Evolutionary conservation across 257 asterid species (phyloP).

Genomic region (Ilex aquifolium): DNA sequence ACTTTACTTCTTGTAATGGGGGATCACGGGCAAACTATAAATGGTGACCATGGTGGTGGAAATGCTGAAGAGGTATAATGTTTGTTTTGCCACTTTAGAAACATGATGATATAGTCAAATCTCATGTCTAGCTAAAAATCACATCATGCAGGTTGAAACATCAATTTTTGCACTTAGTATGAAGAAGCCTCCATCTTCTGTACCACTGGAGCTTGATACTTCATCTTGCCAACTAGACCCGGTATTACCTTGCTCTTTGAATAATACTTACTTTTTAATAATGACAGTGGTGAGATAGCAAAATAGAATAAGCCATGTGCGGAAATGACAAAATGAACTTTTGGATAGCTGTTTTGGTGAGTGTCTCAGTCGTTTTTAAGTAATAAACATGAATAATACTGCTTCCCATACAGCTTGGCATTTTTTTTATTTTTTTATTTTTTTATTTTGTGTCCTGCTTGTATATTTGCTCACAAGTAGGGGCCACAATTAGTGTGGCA

Average conservation of each 20-base stretch:
- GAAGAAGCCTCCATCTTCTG: slow-evolving; percentile 49
- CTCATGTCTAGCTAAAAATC: slow-evolving; percentile 9
- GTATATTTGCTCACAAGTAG: too few relatives aligned
- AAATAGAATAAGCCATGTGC: too few relatives aligned
- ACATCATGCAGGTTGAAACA: slow-evolving; percentile 75
- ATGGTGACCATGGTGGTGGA: slow-evolving; percentile 98
- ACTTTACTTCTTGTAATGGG: slow-evolving; percentile 98
- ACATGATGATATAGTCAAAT: not conserved
- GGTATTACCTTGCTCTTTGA: slow-evolving; percentile 41
- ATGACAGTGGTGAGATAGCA: too few relatives aligned
- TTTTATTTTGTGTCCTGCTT: too few relatives aligned
- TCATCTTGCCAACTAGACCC: slow-evolving; percentile 52
- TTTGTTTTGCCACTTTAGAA: slow-evolving; percentile 5
- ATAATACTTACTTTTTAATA: too few relatives aligned
- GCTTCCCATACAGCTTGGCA: too few relatives aligned
- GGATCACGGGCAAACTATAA: slow-evolving; percentile 94
- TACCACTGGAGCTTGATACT: slow-evolving; percentile 32
- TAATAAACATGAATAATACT: too few relatives aligned
- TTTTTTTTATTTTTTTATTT: too few relatives aligned
- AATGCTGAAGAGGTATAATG: slow-evolving; percentile 77
- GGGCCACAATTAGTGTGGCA: too few relatives aligned
- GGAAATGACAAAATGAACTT: too few relatives aligned
- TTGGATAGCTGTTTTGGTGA: too few relatives aligned
- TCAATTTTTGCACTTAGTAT: slow-evolving; percentile 72
- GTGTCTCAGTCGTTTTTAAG: too few relatives aligned